phyloP scores from a whole-genome alignment of 75 land plant species.

The Picea sitchensis region DNA sequence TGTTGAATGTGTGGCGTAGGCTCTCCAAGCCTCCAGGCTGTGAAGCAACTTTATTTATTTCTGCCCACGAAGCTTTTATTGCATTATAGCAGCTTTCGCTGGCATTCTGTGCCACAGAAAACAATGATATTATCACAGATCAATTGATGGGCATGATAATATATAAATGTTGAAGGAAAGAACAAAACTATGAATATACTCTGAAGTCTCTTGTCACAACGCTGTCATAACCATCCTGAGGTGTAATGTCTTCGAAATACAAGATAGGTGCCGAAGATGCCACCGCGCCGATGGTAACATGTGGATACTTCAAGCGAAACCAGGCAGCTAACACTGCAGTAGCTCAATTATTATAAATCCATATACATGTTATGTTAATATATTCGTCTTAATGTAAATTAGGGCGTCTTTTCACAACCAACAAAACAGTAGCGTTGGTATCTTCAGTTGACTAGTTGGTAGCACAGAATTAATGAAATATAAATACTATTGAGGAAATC shows the following conservation, averaged over 20 bases:
- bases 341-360: too few relatives aligned
- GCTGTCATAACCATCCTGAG: conserved; percentile 35
- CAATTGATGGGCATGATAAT: too few relatives aligned
- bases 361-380: too few relatives aligned
- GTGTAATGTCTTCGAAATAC: conserved; percentile 44
- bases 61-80: conserved; percentile 54
- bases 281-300: conserved; percentile 59
- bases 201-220: conserved; percentile 51
- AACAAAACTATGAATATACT: conserved; percentile 12
- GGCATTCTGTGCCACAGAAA: not conserved
- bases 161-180: too few relatives aligned
- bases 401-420: too few relatives aligned
- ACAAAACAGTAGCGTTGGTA: too few relatives aligned
- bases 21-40: conserved; percentile 34
- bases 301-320: conserved; percentile 76
- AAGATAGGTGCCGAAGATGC: conserved; percentile 75
- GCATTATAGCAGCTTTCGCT: conserved; percentile 48
- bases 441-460: too few relatives aligned
- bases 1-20: conserved; percentile 32
- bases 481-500: too few relatives aligned
- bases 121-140: not conserved
- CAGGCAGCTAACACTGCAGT: conserved; percentile 70
- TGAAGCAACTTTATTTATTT: conserved; percentile 28
- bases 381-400: too few relatives aligned
- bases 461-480: too few relatives aligned